Base-by-base conservation (phyloP, 2,329 filamentous ascomycete genomes). In the Aspergillus amoenus region DNA sequence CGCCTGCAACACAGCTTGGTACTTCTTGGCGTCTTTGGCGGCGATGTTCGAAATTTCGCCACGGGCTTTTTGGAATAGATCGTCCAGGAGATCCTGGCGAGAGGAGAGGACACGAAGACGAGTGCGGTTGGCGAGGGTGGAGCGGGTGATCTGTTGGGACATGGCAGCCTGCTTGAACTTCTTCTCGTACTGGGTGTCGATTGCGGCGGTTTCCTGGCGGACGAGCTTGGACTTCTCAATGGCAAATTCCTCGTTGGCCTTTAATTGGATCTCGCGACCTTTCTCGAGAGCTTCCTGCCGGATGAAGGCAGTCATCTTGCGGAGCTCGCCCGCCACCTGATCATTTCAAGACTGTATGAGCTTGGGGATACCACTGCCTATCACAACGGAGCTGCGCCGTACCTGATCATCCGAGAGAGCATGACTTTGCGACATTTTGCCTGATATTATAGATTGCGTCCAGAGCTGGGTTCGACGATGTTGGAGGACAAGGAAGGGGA, bases 261-360 rank as follows among this genome's bases (percentile, higher is more conserved):
- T 97, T 81, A 97, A 89, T 73, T 94, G 87, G 78, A 99, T 97
- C 79, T 99, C 94, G 74, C 90, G 90, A 70, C 92, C 92, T 80
- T 99, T 99, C 76, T 99, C 94, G 72, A 89, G 85, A 58, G 94
- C 94, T 82, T 99, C 94, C 81, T 97, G 94, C 78, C 92, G 91
- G 87, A 99, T 99, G 86, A 99, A 99, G 74, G 93, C 93, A 59
- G 94, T 97, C 94, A 99, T 99, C 86, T 99, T 99, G 84, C 91
- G 93, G 79, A 99, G 90, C 87, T 99, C 94, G 80, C 91, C 88
- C 80, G 90, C 88, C 84, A 99, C 94, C 92, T 97, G 58, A 57
- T 50, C 37, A 42, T 55, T 58, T 24, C 7, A 58, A 56, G 60
- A 47, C 17, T 47, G 52, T 46, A 52, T 62, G 49, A 63, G 57